phyloP scores from a whole-genome alignment of 495 filamentous ascomycete species.

The Zalerion maritima region DNA sequence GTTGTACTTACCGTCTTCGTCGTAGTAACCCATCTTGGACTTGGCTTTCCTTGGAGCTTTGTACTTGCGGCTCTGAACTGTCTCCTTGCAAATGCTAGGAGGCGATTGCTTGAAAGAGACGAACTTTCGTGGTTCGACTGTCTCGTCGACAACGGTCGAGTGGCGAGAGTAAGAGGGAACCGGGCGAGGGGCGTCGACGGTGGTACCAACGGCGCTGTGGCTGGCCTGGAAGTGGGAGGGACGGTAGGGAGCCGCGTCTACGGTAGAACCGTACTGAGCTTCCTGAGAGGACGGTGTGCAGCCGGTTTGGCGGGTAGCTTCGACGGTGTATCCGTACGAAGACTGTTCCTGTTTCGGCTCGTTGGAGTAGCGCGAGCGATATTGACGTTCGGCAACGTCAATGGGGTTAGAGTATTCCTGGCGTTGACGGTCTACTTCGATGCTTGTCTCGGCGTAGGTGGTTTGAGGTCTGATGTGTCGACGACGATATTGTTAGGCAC shows the following conservation, averaged over 20 bases:
- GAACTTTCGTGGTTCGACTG: conserved; percentile 26
- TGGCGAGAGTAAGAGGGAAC: conserved; percentile 22
- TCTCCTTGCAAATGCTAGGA: no score
- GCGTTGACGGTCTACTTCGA: conserved; percentile 41
- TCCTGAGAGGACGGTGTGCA: conserved; percentile 20
- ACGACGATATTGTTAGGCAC: no score
- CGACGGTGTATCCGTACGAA: conserved; percentile 4
- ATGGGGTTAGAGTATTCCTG: conserved; percentile 39
- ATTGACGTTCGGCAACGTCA: conserved; percentile 75
- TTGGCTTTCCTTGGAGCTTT: conserved; percentile 26
- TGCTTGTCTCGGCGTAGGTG: conserved; percentile 46
- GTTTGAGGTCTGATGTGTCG: conserved; percentile 38
- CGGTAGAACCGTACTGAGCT: conserved; percentile 20
- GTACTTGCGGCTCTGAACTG: no score
- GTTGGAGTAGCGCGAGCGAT: conserved; percentile 47
- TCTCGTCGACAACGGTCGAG: conserved; percentile 21
- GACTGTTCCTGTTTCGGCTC: conserved; percentile 9
- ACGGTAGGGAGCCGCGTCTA: conserved; percentile 16
- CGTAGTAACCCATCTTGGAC: conserved; percentile 96
- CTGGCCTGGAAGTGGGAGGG: conserved; percentile 11
- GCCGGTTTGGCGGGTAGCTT: conserved; percentile 13
- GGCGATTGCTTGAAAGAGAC: conserved; percentile 11
- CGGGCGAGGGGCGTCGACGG: conserved; percentile 32
- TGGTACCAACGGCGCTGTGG: conserved; percentile 34
- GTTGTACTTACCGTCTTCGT: conserved; percentile 66